Base-by-base conservation (phyloP, 169 alveolate species). In the Fabrea salina region DNA sequence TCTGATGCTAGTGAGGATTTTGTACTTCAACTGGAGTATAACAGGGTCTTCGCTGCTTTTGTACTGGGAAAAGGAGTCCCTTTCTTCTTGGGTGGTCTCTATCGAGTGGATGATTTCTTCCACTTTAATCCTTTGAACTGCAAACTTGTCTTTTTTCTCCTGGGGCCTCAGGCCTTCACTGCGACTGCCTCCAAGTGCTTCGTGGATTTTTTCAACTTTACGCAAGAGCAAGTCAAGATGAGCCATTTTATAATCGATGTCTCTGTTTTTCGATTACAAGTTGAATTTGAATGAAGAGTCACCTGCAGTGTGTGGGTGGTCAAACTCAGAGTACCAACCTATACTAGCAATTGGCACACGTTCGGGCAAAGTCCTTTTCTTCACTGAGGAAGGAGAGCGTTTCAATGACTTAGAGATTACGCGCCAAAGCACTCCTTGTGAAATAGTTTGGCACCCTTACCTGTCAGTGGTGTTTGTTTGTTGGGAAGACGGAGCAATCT, bases 401-500 rank as follows among this genome's bases (percentile, higher is more conserved):
- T 56, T 58, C 76, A 51, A 50, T 22, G 70, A 77, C 16, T 13
- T 0, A 74, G 25, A 16, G 80, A 82, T 39, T 25, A 40, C 16
- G 6, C 72, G 47, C 32, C 78, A 16, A 41, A 11, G 43, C 68
- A 54, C 4, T 66, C 79, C 4, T 51, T 75, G 40, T 11, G 77
- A 51, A 64, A 79, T 27, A 57, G 79, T 79, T 70, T 76, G 76
- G 85, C 89, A 54, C 44, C 61, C 67, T 82, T 75, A 35, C 67
- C 64, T 80, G 71, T 58, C 75, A 49, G 68, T 57, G 74, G 82
- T 25, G 67, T 56, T 53, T 70, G 8, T 19, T 19, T 37, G 58
- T 41, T 67, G 78, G 78, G 78, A 67, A 1, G 78, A 67, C 30
- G 95, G 88, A 35, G 89, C 86, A 39, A 81, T 90, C 0, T 88